Conservation (phyloP, 495 filamentous ascomycete genomes). For the Xylaria bambusicola region DNA sequence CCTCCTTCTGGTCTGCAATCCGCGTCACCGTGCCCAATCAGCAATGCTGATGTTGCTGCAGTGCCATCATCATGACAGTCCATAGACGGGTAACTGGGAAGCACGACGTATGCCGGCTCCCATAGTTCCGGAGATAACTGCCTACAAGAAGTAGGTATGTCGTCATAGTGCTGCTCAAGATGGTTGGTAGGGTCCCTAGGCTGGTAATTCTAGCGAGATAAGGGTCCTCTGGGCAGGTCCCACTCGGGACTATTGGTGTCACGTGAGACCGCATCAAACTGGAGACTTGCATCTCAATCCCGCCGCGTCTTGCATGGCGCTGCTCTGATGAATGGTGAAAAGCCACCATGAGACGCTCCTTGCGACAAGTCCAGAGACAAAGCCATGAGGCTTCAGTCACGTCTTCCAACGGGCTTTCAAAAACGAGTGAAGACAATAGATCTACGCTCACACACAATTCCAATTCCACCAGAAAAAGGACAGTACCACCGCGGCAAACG, state of each 20-base stretch:
- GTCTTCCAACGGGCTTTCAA: background rate
- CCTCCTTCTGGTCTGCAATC: background rate
- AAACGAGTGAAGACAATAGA: background rate
- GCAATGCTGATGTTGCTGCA: background rate
- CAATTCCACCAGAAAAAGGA: constrained; percentile 1
- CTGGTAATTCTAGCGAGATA: background rate
- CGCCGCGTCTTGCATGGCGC: background rate
- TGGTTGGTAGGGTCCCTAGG: too few species aligned
- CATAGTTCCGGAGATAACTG: background rate
- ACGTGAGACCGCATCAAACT: constrained; percentile 19
- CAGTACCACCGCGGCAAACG: background rate
- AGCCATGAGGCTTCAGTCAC: background rate
- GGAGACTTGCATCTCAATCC: background rate
- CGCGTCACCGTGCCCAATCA: background rate
- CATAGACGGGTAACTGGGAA: background rate
- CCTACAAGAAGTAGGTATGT: background rate
- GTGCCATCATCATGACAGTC: background rate
- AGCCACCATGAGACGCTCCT: constrained; percentile 17
- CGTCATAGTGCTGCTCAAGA: background rate
- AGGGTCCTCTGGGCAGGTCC: too few species aligned
- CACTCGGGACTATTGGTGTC: too few species aligned
- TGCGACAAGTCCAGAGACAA: constrained; percentile 3
- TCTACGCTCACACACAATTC: background rate
- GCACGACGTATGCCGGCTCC: background rate
- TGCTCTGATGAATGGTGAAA: background rate